A percentile compares a stretch with the other conserved stretches of the same genome.
These are phyloP conservation scores for Haplographium delicatum DNA, from an alignment of 495 filamentous ascomycete species.

Conservation along the genomic window DNA sequence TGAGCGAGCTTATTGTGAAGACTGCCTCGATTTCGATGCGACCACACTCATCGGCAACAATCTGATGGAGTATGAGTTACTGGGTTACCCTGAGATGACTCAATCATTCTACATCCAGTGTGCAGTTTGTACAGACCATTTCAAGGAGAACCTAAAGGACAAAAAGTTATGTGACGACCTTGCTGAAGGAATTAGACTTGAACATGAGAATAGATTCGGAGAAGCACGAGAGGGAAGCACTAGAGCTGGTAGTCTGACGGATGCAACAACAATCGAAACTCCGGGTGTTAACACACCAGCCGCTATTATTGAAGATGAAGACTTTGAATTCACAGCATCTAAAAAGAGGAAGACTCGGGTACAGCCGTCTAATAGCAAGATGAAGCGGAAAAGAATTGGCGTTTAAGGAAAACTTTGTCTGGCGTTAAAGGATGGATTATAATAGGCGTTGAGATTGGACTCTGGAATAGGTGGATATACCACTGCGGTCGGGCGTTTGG, in stretches of 20 bases:
- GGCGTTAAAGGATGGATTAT: no score
- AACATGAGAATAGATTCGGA: slow-evolving; percentile 20
- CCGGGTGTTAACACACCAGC: slow-evolving; percentile 31
- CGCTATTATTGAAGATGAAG: slow-evolving; percentile 14
- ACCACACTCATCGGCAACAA: slow-evolving; percentile 47
- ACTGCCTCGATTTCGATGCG: slow-evolving; percentile 53
- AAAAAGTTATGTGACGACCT: slow-evolving; percentile 28
- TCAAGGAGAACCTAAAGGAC: slow-evolving; percentile 27
- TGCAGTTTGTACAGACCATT: slow-evolving; percentile 34
- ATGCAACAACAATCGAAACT: slow-evolving; percentile 34
- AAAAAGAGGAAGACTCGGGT: no score
- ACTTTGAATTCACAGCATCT: no score
- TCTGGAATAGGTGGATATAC: no score
- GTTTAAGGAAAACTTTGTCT: no score
- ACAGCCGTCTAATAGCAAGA: no score
- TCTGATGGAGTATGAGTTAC: slow-evolving; percentile 43
- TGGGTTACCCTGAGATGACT: slow-evolving; percentile 36
- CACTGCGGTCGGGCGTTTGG: no score
- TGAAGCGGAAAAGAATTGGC: no score
- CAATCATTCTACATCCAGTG: slow-evolving; percentile 52
- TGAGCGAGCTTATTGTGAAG: slow-evolving; percentile 53
- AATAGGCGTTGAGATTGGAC: no score
- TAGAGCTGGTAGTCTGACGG: slow-evolving; percentile 30
- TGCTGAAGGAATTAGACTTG: slow-evolving; percentile 19
- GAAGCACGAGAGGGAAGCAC: slow-evolving; percentile 14